Conservation (phyloP, 2,329 filamentous ascomycete species). For the Paracorniculantispora psalliotae region DNA sequence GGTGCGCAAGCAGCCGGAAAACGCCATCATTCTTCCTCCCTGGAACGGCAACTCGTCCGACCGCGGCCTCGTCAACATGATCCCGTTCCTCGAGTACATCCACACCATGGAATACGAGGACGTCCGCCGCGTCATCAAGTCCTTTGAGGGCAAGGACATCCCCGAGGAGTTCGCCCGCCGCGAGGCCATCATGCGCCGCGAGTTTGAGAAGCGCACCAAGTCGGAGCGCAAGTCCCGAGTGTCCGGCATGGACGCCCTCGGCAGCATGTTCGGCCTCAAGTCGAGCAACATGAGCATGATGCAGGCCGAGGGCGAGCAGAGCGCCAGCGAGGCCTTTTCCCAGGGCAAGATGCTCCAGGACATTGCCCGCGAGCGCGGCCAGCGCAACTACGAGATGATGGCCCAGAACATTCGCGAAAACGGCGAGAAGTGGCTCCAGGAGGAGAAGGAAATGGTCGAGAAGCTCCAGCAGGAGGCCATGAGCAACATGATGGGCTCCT, state of each 20-base stretch:
- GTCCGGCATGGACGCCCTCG: constrained; percentile 63
- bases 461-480: constrained; percentile 85
- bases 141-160: constrained; percentile 84
- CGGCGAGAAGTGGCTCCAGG: constrained; percentile 91
- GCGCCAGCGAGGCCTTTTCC: constrained; percentile 69
- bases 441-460: constrained; percentile 84
- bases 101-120: constrained; percentile 89
- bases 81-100: constrained; percentile 96
- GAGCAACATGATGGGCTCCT: constrained; percentile 82
- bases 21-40: constrained; percentile 84
- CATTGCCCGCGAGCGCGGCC: constrained; percentile 84
- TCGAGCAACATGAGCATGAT: constrained; percentile 58
- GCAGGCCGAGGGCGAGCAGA: constrained; percentile 60
- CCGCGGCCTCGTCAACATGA: constrained; percentile 78
- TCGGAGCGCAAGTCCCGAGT: constrained; percentile 58
- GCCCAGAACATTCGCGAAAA: constrained; percentile 91
- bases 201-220: constrained; percentile 69
- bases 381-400: constrained; percentile 81
- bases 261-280: constrained; percentile 73
- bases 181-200: constrained; percentile 77
- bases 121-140: constrained; percentile 78
- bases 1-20: constrained; percentile 88
- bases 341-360: constrained; percentile 98
- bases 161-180: constrained; percentile 84
- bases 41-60: constrained; percentile 84